Base-by-base conservation (phyloP, 176 grass and related monocot species). In the Tuctoria greenei region DNA sequence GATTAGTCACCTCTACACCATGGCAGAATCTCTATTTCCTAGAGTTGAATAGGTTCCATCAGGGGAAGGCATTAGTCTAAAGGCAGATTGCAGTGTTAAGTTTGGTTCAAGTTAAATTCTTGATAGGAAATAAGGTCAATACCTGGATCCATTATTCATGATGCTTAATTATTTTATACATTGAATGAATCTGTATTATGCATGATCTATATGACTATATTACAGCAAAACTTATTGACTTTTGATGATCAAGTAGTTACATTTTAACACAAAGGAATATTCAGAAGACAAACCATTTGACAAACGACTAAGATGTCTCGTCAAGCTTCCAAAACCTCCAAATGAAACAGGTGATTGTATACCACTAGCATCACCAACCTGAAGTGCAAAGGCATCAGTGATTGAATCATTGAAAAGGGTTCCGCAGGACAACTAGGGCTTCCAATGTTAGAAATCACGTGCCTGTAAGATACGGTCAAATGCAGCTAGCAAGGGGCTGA, bases 281-380 rank as follows among this genome's bases (percentile, higher is more conserved):
- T 15, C 16, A 76, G 17, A 25, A 69, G 20, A 58, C 72, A n/a
- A 64, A 97, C 93, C 95, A 81, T 66, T 90, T 69, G 95, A 92
- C 44, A 98, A 76, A 50, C 91, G 95, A 17, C 84, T 73, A 73
- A 98, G 77, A 69, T 98, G 95, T 65, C 95, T 91, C 3, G 86
- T 92, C 81, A 98, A 82, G 76, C 95, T 98, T 64, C 95, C 95
- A 66, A 98, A 98, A 78, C 95, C 95, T 73, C 95, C 95, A 90
- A 98, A 98, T 39, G 91, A 98, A 82, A 98, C 95, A 55, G 95
- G 95, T 74, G 95, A 98, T 52, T 94, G 91, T 72, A 98, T 94
- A 69, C 95, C 95, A 82, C 95, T 98, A 41, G 95, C 95, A 88
- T 98, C 95, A 23, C 95, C 95, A 65, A 98, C 86, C 95, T 97